Evolutionary conservation across 2,329 filamentous ascomycete genomes (phyloP), one percentile per base, ranked within the genome.

Genomic region (Penicillium concentricum): DNA sequence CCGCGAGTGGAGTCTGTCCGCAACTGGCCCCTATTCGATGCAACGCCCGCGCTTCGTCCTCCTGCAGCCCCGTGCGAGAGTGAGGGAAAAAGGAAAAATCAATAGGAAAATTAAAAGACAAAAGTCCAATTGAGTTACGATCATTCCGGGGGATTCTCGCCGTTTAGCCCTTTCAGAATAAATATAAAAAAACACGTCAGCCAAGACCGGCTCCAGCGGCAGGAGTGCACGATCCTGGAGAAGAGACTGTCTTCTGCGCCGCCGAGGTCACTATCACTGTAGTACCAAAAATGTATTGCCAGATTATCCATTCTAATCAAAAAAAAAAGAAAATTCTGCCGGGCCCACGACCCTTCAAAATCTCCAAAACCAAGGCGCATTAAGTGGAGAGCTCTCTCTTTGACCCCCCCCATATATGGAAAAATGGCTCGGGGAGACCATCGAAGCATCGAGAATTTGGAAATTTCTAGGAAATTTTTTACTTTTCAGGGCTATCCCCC

Each of bases 111-210:
- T 28, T 9, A 9, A 46, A 37, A 20, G 5, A 5, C 38, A 44
- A 20, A 41, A 7, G 4, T 20, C 18, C 26, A 49, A 49, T 59
- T 58, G 55, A 51, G 55, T 54, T 61, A 48, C 45, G 61, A 67
- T 68, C 57, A 66, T 64, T 67, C 69, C 61, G 69, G 68, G 69
- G 69, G 67, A 71, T 69, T 66, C 60, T 68, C 67, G 63, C 61
- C 58, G 61, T 61, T 64, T 56, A 58, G 53, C 54, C 54, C 50
- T 61, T 61, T 54, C 28, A n/a, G n/a, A n/a, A n/a, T n/a, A 28
- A 30, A 5, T 2, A 5, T 15, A 47, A 51, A 22, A 42, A 30
- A 54, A 51, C 53, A 69, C 66, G 67, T 70, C 67, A 69, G 67
- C 67, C 67, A 70, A 69, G 67, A n/a, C 54, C 35, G n/a, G 32